Percentiles rank a stretch among this genome's conserved stretches.
Evolutionary conservation across 768 basidiomycete genomes (phyloP).

Genomic region (Fomitopsis pulvina): DNA sequence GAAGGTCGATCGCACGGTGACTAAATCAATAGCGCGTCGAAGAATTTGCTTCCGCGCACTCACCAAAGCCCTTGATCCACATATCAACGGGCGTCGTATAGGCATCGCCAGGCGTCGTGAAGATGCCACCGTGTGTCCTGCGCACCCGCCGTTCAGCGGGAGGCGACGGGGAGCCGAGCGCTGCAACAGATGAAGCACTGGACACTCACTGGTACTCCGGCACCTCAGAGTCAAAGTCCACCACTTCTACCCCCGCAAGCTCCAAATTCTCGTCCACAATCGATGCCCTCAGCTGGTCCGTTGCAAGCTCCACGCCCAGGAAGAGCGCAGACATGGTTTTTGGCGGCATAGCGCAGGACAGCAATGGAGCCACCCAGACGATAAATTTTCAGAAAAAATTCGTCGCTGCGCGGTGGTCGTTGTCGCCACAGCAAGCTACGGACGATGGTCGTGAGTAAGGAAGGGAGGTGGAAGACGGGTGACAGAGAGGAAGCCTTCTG

Average conservation of each 20-base stretch:
- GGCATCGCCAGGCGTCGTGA: constrained; percentile 80
- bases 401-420: background rate
- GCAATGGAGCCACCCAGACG: background rate
- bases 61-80: constrained; percentile 86
- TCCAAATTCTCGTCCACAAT: constrained; percentile 81
- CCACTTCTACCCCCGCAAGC: constrained; percentile 72
- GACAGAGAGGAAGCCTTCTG: background rate
- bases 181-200: background rate
- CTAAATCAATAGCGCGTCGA: constrained; percentile 12
- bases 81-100: constrained; percentile 86
- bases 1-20: constrained; percentile 7
- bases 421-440: constrained; percentile 1
- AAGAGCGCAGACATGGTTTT: constrained; percentile 53
- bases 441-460: constrained; percentile 6
- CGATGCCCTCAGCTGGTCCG: constrained; percentile 77
- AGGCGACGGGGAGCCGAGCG: background rate
- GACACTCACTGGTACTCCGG: constrained; percentile 72
- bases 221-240: constrained; percentile 79
- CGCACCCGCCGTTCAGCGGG: constrained; percentile 10
- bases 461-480: constrained; percentile 2
- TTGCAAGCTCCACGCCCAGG: constrained; percentile 80
- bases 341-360: constrained; percentile 23
- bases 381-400: constrained; percentile 1
- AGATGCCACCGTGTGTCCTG: constrained; percentile 83
- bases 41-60: constrained; percentile 57